Base-by-base conservation (phyloP, 177 flowering plant species). In the Vitis hybrid region DNA sequence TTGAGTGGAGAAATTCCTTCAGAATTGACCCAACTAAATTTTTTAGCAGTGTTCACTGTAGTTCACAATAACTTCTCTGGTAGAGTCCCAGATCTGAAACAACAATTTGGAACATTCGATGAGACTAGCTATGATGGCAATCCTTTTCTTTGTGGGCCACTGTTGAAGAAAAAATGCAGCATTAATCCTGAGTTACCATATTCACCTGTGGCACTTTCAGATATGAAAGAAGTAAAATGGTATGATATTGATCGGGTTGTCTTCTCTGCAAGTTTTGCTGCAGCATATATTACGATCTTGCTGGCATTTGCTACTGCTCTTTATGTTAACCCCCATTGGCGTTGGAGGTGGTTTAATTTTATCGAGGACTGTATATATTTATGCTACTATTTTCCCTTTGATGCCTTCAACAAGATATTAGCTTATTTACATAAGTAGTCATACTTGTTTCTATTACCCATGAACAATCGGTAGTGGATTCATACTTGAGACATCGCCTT, bases 31-130 rank as follows among this genome's bases (percentile, higher is more conserved):
- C 18, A 51, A 3, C 69, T 72, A 18, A 10, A 65, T 39, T 64
- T 15, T 55, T 33, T 58, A 22, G 56, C 22, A 7, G 74, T 72
- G 0, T 72, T 72, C 69, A 62, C 13, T 29, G 74, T 72, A 1
- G 72, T 66, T 50, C 29, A 70, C 29, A 70, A 70, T 60, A 70
- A 70, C 51, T 70, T 70, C 22, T 61, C 59, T 4, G 72, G 72
- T 49, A 10, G 26, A 33, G 12, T 48, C 5, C 66, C 64, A 21
- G 22, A 21, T 21, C 22, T 21, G 22, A 21, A 21, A 21, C 22
- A 21, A 21, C 22, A 21, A 21, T 72, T 72, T 58, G 66, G 67
- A 26, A 72, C 74, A 3, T 72, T 72, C n/a, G 50, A 62, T 2
- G 10, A 15, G 2, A 65, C 50, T 26, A 65, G 64, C 64, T 65